Base-by-base conservation (phyloP, 2,329 filamentous ascomycete genomes). In the Clonostachys chloroleuca region DNA sequence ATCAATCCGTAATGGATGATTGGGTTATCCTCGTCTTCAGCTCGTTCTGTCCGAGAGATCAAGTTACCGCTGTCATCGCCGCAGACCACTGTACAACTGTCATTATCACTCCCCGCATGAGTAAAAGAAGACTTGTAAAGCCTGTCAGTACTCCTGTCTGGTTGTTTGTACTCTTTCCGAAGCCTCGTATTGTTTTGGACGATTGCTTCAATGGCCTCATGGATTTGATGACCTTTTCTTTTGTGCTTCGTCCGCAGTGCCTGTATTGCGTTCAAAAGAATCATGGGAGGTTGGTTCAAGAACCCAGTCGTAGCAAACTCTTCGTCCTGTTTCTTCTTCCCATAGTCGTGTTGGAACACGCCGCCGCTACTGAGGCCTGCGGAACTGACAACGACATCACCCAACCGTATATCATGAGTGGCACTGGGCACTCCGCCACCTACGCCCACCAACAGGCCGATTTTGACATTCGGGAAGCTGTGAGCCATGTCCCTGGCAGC, bases 401-500 rank as follows among this genome's bases (percentile, higher is more conserved):
- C 52, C 1, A 54, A 46, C 2, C 49, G 51, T 5, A 47, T 43
- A 18, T 67, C 61, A 17, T 59, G 43, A 4, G 44, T 43, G 12
- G 36, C 35, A 43, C 47, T 69, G 6, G 53, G 56, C 5, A 51
- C 51, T 12, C 54, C 56, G 34, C 54, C 52, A 18, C 56, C 56
- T 41, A 54, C 53, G n/a, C 55, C 56, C 30, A 56, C 56, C 46
- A 54, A 43, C 3, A 59, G 44, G 12, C 49, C 50, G 30, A 52
- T 52, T 14, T 49, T 49, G 12, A 57, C 17, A 34, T 63, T 61
- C 1, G 61, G 56, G 44, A 69, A 70, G 39, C 51, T 61, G 24
- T 51, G 52, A 34, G 58, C 43, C 59, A 69, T 62, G 43, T 65
- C 54, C 40, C 51, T 52, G 10, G 62, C 61, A 3, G 67, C 59